phyloP scores from a whole-genome alignment of 164 flowering plant genomes.

The Litsea cubeba region DNA sequence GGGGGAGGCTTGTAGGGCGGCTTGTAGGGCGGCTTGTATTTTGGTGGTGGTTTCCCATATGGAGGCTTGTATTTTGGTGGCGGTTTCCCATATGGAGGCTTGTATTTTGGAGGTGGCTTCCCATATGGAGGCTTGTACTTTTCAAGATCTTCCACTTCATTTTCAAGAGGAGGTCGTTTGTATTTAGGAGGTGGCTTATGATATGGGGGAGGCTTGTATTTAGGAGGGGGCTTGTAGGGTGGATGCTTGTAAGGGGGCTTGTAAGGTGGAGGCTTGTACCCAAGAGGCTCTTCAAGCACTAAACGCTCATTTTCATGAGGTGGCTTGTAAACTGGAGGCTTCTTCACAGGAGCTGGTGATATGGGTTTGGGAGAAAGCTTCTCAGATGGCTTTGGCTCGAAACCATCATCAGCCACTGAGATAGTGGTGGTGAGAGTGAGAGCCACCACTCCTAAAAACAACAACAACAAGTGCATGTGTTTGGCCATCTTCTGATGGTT shows the following conservation, averaged over 20 bases:
- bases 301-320: neutral
- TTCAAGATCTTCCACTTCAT: neutral
- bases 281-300: neutral
- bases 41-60: neutral
- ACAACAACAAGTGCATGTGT: neutral
- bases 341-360: slow-evolving; percentile 4
- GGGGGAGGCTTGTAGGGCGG: neutral
- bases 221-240: neutral
- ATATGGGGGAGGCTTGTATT: neutral
- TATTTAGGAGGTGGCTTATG: neutral
- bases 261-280: neutral
- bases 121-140: neutral
- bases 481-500: neutral
- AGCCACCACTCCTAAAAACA: neutral
- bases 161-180: neutral
- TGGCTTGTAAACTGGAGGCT: neutral
- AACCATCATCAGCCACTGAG: too few species aligned
- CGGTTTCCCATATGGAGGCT: neutral
- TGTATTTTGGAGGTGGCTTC: neutral
- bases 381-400: neutral
- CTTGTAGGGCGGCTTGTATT: neutral
- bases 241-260: neutral
- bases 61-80: neutral
- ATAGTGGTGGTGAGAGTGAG: too few species aligned
- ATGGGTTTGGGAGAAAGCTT: neutral